These are phyloP conservation scores for Rhizoclosmatium globosum DNA, from an alignment of 192 early-diverging fungal genomes.

Conservation along the genomic window DNA sequence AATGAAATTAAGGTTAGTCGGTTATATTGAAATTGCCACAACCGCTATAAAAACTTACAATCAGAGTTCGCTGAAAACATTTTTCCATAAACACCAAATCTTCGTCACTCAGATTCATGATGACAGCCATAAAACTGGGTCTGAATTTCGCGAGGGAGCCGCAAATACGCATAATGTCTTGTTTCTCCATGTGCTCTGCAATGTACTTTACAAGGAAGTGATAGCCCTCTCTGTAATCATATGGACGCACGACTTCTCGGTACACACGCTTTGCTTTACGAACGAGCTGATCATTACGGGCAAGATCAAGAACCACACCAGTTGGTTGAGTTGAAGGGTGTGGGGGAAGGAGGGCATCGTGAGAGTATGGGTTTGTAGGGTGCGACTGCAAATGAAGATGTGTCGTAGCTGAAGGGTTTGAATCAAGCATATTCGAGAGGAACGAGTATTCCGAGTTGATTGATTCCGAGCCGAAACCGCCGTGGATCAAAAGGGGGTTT, in stretches of 20 bases:
- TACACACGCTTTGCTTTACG: conserved; percentile 75
- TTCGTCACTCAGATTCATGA: conserved; percentile 93
- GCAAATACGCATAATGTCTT: conserved; percentile 89
- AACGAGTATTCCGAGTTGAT: conserved; percentile 91
- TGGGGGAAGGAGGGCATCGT: conserved; percentile 5
- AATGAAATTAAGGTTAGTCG: neutral
- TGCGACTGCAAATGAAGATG: conserved; percentile 5
- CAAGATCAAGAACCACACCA: conserved; percentile 4
- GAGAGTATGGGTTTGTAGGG: neutral
- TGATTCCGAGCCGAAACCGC: conserved; percentile 85
- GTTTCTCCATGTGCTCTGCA: conserved; percentile 81
- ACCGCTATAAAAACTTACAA: conserved; percentile 44
- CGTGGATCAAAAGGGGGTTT: conserved; percentile 51
- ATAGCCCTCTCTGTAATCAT: conserved; percentile 93
- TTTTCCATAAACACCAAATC: conserved; percentile 97
- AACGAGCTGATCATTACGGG: neutral
- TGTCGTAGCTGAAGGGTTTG: conserved; percentile 53
- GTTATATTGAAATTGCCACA: neutral
- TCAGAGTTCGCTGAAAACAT: conserved; percentile 90
- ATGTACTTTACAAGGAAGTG: conserved; percentile 89
- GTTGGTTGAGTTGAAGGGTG: conserved; percentile 28
- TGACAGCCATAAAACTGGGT: conserved; percentile 91
- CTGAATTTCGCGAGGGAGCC: conserved; percentile 88
- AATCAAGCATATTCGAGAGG: conserved; percentile 84
- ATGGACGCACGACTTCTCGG: conserved; percentile 78